Base-by-base conservation (phyloP, 352 stramenopile species). In the Sclerospora graminicola region DNA sequence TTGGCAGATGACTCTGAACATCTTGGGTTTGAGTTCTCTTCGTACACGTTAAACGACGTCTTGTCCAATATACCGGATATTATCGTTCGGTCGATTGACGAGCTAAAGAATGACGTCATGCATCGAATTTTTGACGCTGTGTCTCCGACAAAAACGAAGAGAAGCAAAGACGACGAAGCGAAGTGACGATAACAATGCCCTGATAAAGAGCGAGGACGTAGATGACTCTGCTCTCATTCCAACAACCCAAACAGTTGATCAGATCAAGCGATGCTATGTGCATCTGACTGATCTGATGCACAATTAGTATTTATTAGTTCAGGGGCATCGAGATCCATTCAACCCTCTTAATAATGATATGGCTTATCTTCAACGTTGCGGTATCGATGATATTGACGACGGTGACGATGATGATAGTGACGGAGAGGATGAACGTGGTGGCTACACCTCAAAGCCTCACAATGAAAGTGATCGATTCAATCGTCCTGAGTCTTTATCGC, bases 271-370 rank as follows among this genome's bases (percentile, higher is more conserved):
- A 33, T 60, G 58, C 23, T 91, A 83, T 43, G 77, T 90, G 41
- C 51, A 63, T 1, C 51, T 93, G 14, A 85, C 83, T 6, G 61
- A 88, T 13, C 53, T 95, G 23, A 81, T 96, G 65, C 82, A 96
- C 60, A 89, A 69, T 2, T 91, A 94, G 31, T 94, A 94, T 50
- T 34, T 92, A 20, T 57, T 94, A 24, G 79, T 86, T 1, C 82
- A 96, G 41, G 95, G 83, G 85, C 85, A 96, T 59, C 72, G 72
- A 13, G 66, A 85, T 42, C 79, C 82, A 8, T 92, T 94, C 29
- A 87, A 90, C 37, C 63, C 74, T 1, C 64, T 61, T 8, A 91
- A 90, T 31, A 71, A 89, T 20, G 68, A 82, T 23, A 19, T 73
- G 9, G 54, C 43, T n/a, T 92, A 88, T 35, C 56, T 94, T 8